Evolutionary conservation across 2,329 filamentous ascomycete genomes (phyloP).

Genomic region (Penicillium concentricum): DNA sequence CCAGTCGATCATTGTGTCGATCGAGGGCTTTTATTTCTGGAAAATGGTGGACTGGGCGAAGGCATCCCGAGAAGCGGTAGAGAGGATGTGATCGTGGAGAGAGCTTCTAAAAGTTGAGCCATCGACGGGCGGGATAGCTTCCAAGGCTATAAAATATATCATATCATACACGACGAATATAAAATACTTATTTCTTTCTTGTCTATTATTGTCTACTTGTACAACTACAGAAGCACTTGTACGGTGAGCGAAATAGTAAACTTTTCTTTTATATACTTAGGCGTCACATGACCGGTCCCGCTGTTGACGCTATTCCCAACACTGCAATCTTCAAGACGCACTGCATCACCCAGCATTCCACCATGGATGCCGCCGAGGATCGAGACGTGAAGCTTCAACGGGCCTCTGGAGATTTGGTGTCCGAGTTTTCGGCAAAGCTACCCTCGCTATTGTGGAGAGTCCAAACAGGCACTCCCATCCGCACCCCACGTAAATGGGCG

Average conservation of each 20-base stretch:
- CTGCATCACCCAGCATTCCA: constrained; percentile 5
- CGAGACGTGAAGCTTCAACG: constrained; percentile 49
- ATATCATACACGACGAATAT: not conserved
- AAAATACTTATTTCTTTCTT: not conserved
- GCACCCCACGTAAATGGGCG: constrained; percentile 40
- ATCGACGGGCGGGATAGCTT: not conserved
- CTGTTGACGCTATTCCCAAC: constrained; percentile 24
- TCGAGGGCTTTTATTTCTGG: constrained; percentile 55
- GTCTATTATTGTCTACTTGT: not conserved
- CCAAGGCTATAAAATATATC: not conserved
- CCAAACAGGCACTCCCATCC: constrained; percentile 22
- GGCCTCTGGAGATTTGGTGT: constrained; percentile 45
- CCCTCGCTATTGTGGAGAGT: constrained; percentile 43
- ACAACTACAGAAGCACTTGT: not conserved
- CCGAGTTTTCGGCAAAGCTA: constrained; percentile 43
- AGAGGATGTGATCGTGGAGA: constrained; percentile 1
- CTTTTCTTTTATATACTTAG: not conserved
- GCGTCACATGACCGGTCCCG: constrained; percentile 25
- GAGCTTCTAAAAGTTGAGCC: not conserved
- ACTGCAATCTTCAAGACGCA: constrained; percentile 5
- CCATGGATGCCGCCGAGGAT: constrained; percentile 48
- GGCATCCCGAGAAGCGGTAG: constrained; percentile 4
- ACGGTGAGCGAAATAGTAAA: not conserved
- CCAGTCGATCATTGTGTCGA: constrained; percentile 53
- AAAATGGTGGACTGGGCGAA: constrained; percentile 12